Conservation (phyloP, 139 green algal genomes). For the Raphidocelis subcapitata region DNA sequence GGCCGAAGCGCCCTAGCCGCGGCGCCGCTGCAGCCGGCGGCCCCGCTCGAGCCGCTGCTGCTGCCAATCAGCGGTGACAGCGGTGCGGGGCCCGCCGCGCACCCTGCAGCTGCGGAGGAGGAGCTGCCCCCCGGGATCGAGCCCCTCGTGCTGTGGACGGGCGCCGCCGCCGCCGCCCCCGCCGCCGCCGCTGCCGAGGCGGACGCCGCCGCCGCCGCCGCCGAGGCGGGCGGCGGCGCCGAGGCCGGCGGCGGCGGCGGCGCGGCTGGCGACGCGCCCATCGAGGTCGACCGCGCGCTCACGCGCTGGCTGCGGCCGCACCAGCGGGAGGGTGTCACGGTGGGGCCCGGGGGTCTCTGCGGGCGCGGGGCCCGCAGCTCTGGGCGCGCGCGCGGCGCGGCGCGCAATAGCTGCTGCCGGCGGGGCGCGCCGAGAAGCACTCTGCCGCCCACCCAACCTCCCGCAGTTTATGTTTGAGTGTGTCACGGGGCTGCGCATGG, state of each 20-base stretch:
- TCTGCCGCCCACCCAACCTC: too few species aligned
- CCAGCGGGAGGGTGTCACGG: conserved; percentile 90
- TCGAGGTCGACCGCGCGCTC: conserved; percentile 87
- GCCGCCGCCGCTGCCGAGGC: conserved; percentile 3
- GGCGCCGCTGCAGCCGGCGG: neutral
- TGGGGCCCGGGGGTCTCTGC: too few species aligned
- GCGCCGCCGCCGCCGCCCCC: conserved; percentile 15
- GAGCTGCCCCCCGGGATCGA: conserved; percentile 63
- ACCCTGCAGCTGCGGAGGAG: conserved; percentile 4
- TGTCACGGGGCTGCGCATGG: conserved; percentile 64
- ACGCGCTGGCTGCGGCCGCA: conserved; percentile 87
- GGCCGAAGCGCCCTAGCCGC: conserved; percentile 24
- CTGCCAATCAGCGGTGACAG: neutral
- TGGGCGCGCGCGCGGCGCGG: too few species aligned
- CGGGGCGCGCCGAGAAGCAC: too few species aligned
- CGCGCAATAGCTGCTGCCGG: too few species aligned
- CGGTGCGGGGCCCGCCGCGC: neutral
- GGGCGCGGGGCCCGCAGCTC: too few species aligned
- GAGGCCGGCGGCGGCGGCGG: neutral
- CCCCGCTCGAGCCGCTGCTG: neutral
- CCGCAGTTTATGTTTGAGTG: conserved; percentile 99
- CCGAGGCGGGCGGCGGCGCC: neutral
- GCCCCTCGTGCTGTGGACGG: conserved; percentile 82
- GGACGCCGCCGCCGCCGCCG: neutral
- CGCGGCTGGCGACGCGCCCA: neutral